Conservation (phyloP, 176 grass and related monocot species). For the Aechmea fasciata region DNA sequence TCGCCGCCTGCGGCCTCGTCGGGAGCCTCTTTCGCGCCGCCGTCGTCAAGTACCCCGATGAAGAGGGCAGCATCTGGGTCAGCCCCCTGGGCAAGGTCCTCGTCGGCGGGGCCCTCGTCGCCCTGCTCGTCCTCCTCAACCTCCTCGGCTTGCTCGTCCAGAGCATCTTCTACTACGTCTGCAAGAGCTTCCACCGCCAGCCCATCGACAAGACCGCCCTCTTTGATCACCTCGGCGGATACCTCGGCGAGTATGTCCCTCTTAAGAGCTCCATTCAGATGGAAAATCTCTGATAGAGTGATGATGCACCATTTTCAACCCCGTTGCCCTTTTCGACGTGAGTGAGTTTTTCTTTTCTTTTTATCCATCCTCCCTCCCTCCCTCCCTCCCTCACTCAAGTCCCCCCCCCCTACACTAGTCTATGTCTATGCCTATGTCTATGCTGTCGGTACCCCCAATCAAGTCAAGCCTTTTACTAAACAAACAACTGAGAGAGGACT, state of each 20-base stretch:
- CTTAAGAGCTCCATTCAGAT: conserved; percentile 94
- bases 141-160: conserved; percentile 71
- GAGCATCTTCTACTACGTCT: conserved; percentile 95
- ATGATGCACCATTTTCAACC: no score
- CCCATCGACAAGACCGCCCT: conserved; percentile 72
- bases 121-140: conserved; percentile 65
- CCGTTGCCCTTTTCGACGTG: no score
- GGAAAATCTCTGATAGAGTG: no score
- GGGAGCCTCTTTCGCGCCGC: conserved; percentile 55
- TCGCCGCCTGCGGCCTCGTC: conserved; percentile 49
- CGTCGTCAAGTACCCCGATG: conserved; percentile 57
- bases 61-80: conserved; percentile 69
- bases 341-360: no score
- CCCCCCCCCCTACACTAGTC: no score
- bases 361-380: no score
- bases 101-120: conserved; percentile 52
- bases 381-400: no score
- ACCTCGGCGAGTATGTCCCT: conserved; percentile 89
- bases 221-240: conserved; percentile 81
- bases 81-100: conserved; percentile 28
- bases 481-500: no score
- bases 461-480: no score
- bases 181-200: conserved; percentile 97
- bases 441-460: no score
- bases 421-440: no score